Evolutionary conservation across 2,329 filamentous ascomycete genomes (phyloP), one percentile per base, ranked within the genome.

Genomic region (Xenoacremonium recifei): DNA sequence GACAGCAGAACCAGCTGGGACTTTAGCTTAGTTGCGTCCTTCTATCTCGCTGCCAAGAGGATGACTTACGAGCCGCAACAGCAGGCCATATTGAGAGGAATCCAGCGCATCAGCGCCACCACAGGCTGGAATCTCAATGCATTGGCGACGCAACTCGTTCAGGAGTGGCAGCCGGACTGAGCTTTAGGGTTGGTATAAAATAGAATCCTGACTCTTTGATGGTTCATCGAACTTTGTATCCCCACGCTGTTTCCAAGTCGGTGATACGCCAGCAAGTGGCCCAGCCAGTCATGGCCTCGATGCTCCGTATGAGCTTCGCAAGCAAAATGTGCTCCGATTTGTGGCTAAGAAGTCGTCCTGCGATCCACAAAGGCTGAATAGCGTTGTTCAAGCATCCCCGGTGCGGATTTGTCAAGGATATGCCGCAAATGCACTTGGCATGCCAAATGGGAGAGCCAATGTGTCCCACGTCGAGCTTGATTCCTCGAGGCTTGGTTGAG

Each of bases 281-380:
- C 76, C 76, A 79, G 5, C 76, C 76, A 1, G 73, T 79, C 46
- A 69, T 64, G 5, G 64, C 57, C 49, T 79, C 75, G 40, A 79
- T 79, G 31, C 64, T 68, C 13, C 67, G 66, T 31, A 79, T 73
- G 4, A 75, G 61, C 40, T 67, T 65, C 13, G 68, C 59, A 7
- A 74, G 45, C 10, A 65, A 48, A 11, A 60, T 45, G 31, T 70
- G 70, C 45, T 75, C 68, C 4, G 63, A 62, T 21, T 60, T 64
- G 58, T 81, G 77, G 40, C 71, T 79, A 31, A 81, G 65, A 1
- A 79, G 58, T 25, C 70, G 66, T 0, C 76, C 78, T 1, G 78
- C 77, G 11, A 81, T 66, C 71, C 74, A 80, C 1, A 80, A 61
- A 1, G 77, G 77, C 47, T 80, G 77, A 4, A 80, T 75, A 4